Evolutionary conservation across 257 asterid species (phyloP), one percentile per base, ranked within the genome.

Genomic region (Solanum tacnaense): DNA sequence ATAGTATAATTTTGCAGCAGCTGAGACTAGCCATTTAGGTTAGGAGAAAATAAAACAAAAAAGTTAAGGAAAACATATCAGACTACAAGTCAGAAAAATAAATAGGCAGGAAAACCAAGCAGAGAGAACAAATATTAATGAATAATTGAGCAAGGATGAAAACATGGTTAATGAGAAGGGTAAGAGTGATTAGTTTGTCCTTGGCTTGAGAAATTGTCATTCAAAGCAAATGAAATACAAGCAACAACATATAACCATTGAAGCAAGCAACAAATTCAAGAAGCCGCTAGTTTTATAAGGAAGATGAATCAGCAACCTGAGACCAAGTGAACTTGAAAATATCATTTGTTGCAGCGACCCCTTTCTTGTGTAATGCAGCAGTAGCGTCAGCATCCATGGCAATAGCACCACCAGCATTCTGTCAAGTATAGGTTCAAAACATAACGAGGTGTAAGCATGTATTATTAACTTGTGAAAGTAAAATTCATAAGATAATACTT

Each of bases 351-450:
- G 96, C 86, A 89, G 93, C 87, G 86, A 97, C 71, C 87, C 97
- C 96, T 92, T 92, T 95, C 92, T 94, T 93, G 91, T 89, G 99
- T 93, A 97, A 88, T 29, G 94, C 89, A 82, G 99, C 89, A 25
- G 97, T 95, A 84, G 98, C 99, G 87, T 97, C 99, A 88, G 99
- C 99, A 89, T 97, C 98, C 99, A 97, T 92, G 89, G 86, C 92
- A 76, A 97, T 93, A 75, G 90, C 89, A 88, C 95, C 95, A 90
- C 97, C 98, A 87, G 93, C 92, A 89, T 93, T 98, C 99, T 97
- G 92, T 68, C 78, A 87, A 86, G 76, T 46, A 62, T 67, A 39
- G 44, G 71, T 62, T 71, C 67, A 81, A 67, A 52, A 18, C 44
- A 82, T 20, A 82, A 5, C 13, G 49, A 82, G 86, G 70, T 29